A percentile compares a stretch with the other conserved stretches of the same genome.
Evolutionary conservation across 768 basidiomycete genomes (phyloP).

Genomic region (Termitomyces sp.): DNA sequence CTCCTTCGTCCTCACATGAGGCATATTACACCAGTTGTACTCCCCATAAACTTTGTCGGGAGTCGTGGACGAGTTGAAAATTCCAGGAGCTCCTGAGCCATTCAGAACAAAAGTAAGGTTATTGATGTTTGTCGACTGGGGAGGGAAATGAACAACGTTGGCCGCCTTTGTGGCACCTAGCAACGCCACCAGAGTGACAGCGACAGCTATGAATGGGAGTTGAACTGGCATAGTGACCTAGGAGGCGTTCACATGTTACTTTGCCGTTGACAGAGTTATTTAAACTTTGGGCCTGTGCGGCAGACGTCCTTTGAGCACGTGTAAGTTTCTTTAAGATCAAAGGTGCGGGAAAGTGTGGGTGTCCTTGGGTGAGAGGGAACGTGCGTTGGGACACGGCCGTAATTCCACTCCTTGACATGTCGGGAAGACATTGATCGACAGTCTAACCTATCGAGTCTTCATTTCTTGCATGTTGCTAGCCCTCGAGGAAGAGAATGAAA

Average conservation of each 20-base stretch:
- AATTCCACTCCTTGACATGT: not conserved
- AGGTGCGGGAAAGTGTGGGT: not conserved
- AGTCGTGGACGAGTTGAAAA: conserved; percentile 36
- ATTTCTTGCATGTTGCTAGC: not conserved
- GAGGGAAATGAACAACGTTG: conserved; percentile 33
- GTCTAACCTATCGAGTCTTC: not conserved
- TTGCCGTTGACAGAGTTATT: not conserved
- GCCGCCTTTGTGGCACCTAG: conserved; percentile 9
- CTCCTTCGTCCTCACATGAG: conserved; percentile 38
- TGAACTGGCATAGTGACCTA: conserved; percentile 2
- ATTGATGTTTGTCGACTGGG: conserved; percentile 32
- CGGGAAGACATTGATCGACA: not conserved
- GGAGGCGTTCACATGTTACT: not conserved
- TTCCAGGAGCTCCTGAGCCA: conserved; percentile 41
- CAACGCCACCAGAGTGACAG: conserved; percentile 11
- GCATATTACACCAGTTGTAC: conserved; percentile 55
- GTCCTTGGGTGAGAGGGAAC: not conserved
- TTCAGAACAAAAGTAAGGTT: conserved; percentile 36
- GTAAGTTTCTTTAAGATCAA: not conserved
- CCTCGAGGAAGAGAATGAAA: not conserved
- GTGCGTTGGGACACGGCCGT: not conserved
- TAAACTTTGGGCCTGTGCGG: not conserved
- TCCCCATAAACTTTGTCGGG: conserved; percentile 35
- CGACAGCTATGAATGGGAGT: not conserved
- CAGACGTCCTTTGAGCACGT: not conserved